Evolutionary conservation across 768 basidiomycete genomes (phyloP).

Genomic region (Lentinula boryana): DNA sequence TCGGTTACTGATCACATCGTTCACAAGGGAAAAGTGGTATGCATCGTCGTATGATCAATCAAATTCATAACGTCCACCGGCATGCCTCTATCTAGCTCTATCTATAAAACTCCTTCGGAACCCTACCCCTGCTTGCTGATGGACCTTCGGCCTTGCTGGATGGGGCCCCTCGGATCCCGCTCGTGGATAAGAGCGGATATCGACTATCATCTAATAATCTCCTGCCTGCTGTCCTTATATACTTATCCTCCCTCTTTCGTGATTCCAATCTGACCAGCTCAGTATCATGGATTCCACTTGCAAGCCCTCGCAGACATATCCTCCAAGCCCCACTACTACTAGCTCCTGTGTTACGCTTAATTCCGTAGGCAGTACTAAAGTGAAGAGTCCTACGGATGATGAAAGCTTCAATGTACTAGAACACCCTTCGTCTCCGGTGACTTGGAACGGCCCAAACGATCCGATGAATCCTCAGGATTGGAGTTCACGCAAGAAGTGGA

Average conservation of each 20-base stretch:
- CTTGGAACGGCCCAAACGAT: slow-evolving; percentile 53
- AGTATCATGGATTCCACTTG: not conserved
- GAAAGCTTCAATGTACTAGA: not conserved
- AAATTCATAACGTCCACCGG: too few species aligned
- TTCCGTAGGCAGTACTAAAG: not conserved
- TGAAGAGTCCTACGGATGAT: not conserved
- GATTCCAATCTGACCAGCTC: not conserved
- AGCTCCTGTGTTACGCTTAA: slow-evolving; percentile 13
- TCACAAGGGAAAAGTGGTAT: too few species aligned
- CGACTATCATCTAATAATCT: not conserved
- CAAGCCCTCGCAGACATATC: not conserved
- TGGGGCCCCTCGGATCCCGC: not conserved
- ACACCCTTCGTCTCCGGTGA: slow-evolving; percentile 20
- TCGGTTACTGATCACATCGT: too few species aligned
- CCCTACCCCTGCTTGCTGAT: not conserved
- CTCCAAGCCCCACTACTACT: not conserved
- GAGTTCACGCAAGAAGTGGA: slow-evolving; percentile 37
- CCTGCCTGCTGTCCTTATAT: not conserved
- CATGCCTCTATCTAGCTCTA: too few species aligned
- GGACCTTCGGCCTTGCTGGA: not conserved
- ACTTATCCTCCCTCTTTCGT: not conserved
- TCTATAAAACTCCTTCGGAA: too few species aligned
- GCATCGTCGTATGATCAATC: too few species aligned
- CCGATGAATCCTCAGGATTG: slow-evolving; percentile 54
- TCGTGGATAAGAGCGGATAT: not conserved